Base-by-base conservation (phyloP, 1,284 basidiomycete genomes). In the Kalmanozyma brasiliensis region DNA sequence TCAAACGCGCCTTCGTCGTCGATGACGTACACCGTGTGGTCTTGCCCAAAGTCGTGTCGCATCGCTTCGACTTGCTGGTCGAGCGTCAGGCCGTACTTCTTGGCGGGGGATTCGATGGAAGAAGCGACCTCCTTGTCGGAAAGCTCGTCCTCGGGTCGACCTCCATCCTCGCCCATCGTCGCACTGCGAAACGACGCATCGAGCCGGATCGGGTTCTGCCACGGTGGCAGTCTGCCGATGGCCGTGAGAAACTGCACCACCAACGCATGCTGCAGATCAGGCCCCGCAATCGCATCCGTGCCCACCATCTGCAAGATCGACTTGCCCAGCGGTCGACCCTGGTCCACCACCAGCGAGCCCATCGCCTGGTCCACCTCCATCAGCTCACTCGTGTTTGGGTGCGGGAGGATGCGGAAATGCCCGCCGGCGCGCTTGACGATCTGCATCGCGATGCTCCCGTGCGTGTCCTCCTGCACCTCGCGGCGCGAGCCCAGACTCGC, bases 1-100 rank as follows among this genome's bases (percentile, higher is more conserved):
- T 99, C 96, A 73, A 90, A 84, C 0, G 96, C 94, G 6, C 77
- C 81, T 0, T 85, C 78, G 71, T 94, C 92, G 80, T 99, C 96
- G 52, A 99, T 90, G 17, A 97, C 91, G 82, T 90, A 98, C 1
- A 94, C 92, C 0, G 88, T 88, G 52, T 91, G 82, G 60, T 88
- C 48, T 14, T 45, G 76, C 11, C 91, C 91, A 81, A 93, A 97
- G 83, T 98, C 95, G 76, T 92, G 85, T n/a, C 67, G 19, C 4
- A 70, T 58, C 2, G 35, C 40, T 34, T 70, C 67, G 4, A 60
- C 30, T n/a, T 49, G 48, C 17, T 69, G 30, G 14, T 71, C 69
- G n/a, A 58, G 36, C 7, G 41, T 45, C 36, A 56, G 13, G 23
- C 38, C 36, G 43, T 56, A 55, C 26, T 55, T 61, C 43, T 32